Evolutionary conservation across 805 yeast genomes (phyloP), one percentile per base, ranked within the genome.

Genomic region (Monosporozyma unispora): DNA sequence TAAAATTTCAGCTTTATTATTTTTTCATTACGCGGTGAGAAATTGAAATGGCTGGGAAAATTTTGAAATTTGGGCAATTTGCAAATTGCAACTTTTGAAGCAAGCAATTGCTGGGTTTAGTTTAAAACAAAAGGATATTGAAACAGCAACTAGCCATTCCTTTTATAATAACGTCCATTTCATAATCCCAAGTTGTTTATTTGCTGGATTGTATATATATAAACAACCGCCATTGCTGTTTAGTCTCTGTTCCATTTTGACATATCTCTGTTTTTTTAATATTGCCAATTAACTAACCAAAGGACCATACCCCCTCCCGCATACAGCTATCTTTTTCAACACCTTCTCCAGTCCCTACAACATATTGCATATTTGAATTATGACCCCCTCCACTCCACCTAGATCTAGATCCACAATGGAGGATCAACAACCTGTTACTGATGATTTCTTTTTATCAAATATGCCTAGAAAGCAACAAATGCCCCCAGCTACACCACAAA

Each of bases 311-410:
- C n/a, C n/a, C n/a, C n/a, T n/a, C n/a, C n/a, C n/a, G n/a, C n/a
- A n/a, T n/a, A n/a, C n/a, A n/a, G n/a, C n/a, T n/a, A n/a, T n/a
- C n/a, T n/a, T n/a, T n/a, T n/a, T n/a, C n/a, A n/a, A n/a, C n/a
- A n/a, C n/a, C n/a, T 12, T 18, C 37, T 5, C 46, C 46, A 11
- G 23, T 14, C 18, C 31, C 25, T 37, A 19, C 4, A 44, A 19
- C 25, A 21, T 22, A 38, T 22, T 14, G 35, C 27, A 25, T 25
- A 5, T 5, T 8, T 25, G n/a, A 28, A 45, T 21, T 19, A 64
- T 61, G 62, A 54, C 60, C 18, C 69, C 69, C 22, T 57, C 66
- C 16, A 64, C 69, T 6, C 69, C 69, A 25, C 69, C 69, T 19
- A 54, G 63, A 48, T 59, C 66, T 1, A 59, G 63, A 41, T 52